Evolutionary conservation across 805 yeast species (phyloP).

Genomic region (Pachysolen tannophilus): DNA sequence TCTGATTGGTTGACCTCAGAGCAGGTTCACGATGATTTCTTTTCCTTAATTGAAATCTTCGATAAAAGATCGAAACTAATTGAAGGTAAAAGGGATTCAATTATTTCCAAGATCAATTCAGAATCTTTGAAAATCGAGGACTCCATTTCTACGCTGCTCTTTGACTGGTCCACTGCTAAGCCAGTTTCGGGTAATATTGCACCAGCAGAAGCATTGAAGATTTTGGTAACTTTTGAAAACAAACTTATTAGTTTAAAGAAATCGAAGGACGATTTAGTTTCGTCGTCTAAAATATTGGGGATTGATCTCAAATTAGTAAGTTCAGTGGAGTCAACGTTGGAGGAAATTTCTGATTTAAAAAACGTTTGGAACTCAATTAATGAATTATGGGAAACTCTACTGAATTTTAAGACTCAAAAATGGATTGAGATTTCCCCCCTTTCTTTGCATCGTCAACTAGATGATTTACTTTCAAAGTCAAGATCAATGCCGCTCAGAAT

Average conservation of each 20-base stretch:
- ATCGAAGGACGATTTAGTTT: constrained; percentile 15
- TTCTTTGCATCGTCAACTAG: constrained; percentile 38
- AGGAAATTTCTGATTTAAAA: constrained; percentile 49
- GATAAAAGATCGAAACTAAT: constrained; percentile 27
- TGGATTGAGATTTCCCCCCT: constrained; percentile 47
- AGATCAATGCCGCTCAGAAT: constrained; percentile 48
- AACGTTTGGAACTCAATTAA: constrained; percentile 60
- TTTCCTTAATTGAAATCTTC: constrained; percentile 32
- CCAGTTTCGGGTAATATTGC: constrained; percentile 35
- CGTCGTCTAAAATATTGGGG: constrained; percentile 27
- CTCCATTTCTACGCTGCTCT: constrained; percentile 20
- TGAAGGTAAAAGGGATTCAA: constrained; percentile 30
- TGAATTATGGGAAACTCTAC: constrained; percentile 38
- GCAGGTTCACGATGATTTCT: constrained; percentile 46
- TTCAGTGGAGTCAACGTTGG: constrained; percentile 11
- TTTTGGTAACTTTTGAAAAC: constrained; percentile 21
- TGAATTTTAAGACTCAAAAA: constrained; percentile 27
- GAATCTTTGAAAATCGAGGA: constrained; percentile 31
- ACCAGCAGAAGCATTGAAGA: constrained; percentile 36
- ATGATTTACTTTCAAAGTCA: constrained; percentile 36
- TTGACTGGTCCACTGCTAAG: constrained; percentile 41
- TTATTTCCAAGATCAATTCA: constrained; percentile 31
- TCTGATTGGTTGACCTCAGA: constrained; percentile 52
- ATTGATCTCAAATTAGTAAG: constrained; percentile 19
- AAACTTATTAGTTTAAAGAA: constrained; percentile 9